Evolutionary conservation across 148 eudicot species (phyloP), one percentile per base, ranked within the genome.

Genomic region (Camellia sinensis): DNA sequence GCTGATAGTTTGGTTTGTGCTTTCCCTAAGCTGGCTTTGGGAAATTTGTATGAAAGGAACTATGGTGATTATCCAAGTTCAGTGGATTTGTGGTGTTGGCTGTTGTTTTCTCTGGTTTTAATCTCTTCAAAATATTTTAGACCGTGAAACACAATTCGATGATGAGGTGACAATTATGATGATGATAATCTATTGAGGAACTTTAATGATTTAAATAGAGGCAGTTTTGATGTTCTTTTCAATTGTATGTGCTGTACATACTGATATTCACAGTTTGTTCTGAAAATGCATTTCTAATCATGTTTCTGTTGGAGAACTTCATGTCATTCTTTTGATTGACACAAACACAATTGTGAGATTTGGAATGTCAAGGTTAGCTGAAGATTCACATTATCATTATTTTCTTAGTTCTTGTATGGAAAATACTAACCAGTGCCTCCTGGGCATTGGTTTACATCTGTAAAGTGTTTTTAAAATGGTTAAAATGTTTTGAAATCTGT

Each of bases 131-230:
- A 46, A 48, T 17, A 48, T 14, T 76, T 64, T 18, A 53, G 71
- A 63, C 57, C 44, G 4, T 68, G 11, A 5, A 17, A 41, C 10
- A 21, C 48, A 8, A 48, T 45, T 6, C 0, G 74, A 71, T 18
- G 72, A 68, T 68, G 72, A 64, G 67, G 41, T 21, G 67, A 19
- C 10, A 46, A 13, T 67, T 65, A 65, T 21, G 69, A 29, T 65
- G 29, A 65, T 29, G 37, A 29, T 29, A 29, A 29, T 29, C 37
- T 29, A 13, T 21, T 65, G 69, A 65, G 69, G 69, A 37, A 65
- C 7, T 65, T 21, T 65, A 65, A 37, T 21, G 69, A 7, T 37
- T 7, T 29, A 22, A 21, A 65, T 68, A 68, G 21, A 43, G 72
- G 18, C 21, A 68, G 10, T 43, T 6, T 12, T 67, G 46, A 13